phyloP scores from a whole-genome alignment of 106 monocot species.

The Iris macrosiphon region DNA sequence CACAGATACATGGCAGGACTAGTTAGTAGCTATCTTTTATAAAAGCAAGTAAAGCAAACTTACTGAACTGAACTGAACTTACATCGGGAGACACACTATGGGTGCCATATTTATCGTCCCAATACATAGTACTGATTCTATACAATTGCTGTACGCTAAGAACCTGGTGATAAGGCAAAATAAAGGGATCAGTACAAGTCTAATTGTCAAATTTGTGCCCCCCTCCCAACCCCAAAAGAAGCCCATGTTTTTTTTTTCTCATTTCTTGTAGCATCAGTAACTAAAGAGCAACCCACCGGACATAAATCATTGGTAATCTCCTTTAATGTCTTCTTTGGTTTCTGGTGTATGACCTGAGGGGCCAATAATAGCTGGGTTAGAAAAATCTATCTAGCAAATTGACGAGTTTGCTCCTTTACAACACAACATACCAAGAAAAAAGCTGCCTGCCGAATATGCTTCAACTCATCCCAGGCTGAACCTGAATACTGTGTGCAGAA shows the following conservation, averaged over 20 bases:
- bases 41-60: background rate
- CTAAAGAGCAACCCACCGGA: constrained; percentile 35
- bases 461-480: constrained; percentile 61
- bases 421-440: constrained; percentile 50
- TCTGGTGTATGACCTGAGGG: constrained; percentile 55
- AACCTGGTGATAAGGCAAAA: constrained; percentile 21
- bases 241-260: background rate
- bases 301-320: constrained; percentile 81
- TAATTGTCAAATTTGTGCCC: background rate
- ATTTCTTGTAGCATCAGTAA: background rate
- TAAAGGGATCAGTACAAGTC: background rate
- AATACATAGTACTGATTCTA: constrained; percentile 74
- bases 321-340: constrained; percentile 45
- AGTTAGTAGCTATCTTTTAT: too few relatives aligned
- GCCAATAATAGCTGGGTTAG: constrained; percentile 2
- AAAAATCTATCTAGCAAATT: background rate
- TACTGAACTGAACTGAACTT: background rate
- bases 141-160: constrained; percentile 68
- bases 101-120: constrained; percentile 70
- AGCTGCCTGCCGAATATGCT: constrained; percentile 73
- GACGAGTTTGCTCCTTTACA: background rate
- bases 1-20: too few relatives aligned
- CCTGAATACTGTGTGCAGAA: constrained; percentile 42
- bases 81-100: constrained; percentile 67
- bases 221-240: too few relatives aligned